A percentile compares a stretch with the other conserved stretches of the same genome.
These are phyloP conservation scores for Adansonia gregorii DNA, from an alignment of 441 rosid species.

Conservation along the genomic window DNA sequence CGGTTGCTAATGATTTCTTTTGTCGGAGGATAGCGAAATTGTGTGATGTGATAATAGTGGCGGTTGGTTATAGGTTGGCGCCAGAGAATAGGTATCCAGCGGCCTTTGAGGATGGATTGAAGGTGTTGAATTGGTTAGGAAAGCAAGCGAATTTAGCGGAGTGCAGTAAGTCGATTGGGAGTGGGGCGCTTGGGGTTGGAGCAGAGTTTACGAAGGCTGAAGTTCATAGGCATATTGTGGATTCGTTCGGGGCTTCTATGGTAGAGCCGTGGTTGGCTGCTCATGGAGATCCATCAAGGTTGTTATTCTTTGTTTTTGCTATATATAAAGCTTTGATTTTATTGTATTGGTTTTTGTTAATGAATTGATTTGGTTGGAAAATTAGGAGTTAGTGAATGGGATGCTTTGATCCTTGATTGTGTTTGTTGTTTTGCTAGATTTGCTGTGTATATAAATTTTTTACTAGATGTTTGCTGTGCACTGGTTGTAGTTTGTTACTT, in stretches of 20 bases:
- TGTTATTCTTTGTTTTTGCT: background rate
- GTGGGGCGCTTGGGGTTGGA: slow-evolving; percentile 40
- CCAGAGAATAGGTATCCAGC: slow-evolving; percentile 91
- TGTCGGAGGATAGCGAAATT: slow-evolving; percentile 78
- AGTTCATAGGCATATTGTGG: slow-evolving; percentile 64
- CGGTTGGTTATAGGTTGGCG: slow-evolving; percentile 87
- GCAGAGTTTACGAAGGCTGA: slow-evolving; percentile 73
- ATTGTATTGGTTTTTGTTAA: background rate
- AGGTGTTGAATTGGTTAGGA: slow-evolving; percentile 85
- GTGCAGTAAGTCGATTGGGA: slow-evolving; percentile 78
- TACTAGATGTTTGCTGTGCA: background rate
- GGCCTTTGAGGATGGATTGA: slow-evolving; percentile 81
- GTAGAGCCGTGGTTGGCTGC: slow-evolving; percentile 98
- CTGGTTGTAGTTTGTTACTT: background rate
- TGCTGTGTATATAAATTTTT: background rate
- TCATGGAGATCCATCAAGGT: slow-evolving; percentile 97
- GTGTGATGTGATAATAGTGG: slow-evolving; percentile 82
- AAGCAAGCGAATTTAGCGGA: slow-evolving; percentile 94
- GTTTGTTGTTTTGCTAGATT: slow-evolving; percentile 1
- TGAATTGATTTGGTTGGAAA: background rate
- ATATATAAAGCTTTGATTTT: background rate
- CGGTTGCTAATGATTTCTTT: slow-evolving; percentile 80
- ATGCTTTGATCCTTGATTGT: background rate
- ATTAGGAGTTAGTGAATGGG: background rate
- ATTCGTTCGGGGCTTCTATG: slow-evolving; percentile 88